Evolutionary conservation across 768 basidiomycete genomes (phyloP).

Genomic region (Auricularia cornea): DNA sequence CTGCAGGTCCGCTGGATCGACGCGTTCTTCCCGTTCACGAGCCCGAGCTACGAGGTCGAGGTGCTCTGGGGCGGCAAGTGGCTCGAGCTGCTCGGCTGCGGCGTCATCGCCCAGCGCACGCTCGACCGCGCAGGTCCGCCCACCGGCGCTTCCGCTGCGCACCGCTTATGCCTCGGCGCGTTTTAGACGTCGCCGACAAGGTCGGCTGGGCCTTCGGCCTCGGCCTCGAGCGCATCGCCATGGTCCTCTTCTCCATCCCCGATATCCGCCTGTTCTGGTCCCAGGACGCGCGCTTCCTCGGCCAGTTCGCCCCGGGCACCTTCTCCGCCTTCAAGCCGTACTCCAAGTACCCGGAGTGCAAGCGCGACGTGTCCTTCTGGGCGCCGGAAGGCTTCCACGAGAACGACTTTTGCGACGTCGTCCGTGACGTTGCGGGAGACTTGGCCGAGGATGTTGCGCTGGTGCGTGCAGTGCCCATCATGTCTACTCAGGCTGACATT

Average conservation of each 20-base stretch:
- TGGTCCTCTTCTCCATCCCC: conserved; percentile 94
- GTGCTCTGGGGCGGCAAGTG: conserved; percentile 94
- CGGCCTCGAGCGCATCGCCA: conserved; percentile 93
- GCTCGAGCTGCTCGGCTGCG: conserved; percentile 93
- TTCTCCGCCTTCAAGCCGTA: conserved; percentile 84
- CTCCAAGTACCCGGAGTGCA: conserved; percentile 86
- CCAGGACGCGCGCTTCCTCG: conserved; percentile 72
- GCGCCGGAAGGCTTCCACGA: conserved; percentile 63
- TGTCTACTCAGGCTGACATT: neutral
- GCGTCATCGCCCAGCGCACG: conserved; percentile 84
- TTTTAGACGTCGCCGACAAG: conserved; percentile 64
- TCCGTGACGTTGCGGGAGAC: conserved; percentile 88
- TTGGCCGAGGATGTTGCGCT: conserved; percentile 83
- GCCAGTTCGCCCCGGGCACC: conserved; percentile 71
- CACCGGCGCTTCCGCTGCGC: conserved; percentile 13
- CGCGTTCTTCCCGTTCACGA: conserved; percentile 96
- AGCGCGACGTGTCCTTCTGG: conserved; percentile 97
- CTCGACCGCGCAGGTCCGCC: conserved; percentile 76
- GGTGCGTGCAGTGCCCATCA: conserved; percentile 34
- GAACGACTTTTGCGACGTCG: conserved; percentile 94
- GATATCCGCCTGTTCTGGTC: conserved; percentile 99
- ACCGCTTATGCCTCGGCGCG: neutral
- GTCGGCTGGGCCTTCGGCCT: conserved; percentile 98
- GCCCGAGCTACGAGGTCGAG: conserved; percentile 96
- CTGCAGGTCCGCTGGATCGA: conserved; percentile 94